Percentiles rank a stretch among this genome's conserved stretches.
Conservation (phyloP, 78 protist genomes). For the Pelomyxa schiedti region DNA sequence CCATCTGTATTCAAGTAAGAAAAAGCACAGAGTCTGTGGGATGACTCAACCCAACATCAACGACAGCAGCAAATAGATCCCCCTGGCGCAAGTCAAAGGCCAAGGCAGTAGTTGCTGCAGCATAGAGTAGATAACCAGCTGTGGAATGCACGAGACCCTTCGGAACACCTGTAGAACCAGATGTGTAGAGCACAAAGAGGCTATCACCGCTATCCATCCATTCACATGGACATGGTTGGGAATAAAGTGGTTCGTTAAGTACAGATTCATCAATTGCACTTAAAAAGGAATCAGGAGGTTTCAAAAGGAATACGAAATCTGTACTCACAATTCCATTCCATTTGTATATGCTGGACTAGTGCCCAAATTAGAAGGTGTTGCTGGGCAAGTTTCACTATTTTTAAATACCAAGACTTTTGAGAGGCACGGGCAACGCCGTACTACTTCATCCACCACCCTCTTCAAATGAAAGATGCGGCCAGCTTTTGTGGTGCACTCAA, state of each 20-base stretch:
- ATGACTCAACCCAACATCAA: constrained; percentile 53
- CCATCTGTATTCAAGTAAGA: constrained; percentile 64
- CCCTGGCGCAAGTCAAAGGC: constrained; percentile 76
- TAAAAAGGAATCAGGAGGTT: no score
- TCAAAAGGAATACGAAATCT: not conserved
- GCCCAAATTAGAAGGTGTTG: not conserved
- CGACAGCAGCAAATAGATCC: constrained; percentile 92
- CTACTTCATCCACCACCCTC: constrained; percentile 39
- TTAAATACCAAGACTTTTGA: constrained; percentile 5
- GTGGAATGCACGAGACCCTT: constrained; percentile 86
- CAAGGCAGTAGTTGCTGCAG: constrained; percentile 55
- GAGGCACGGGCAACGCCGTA: constrained; percentile 7
- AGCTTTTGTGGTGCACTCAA: constrained; percentile 66
- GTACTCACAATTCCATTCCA: not conserved
- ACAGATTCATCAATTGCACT: constrained; percentile 23
- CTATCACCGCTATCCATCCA: constrained; percentile 78
- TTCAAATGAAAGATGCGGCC: constrained; percentile 43
- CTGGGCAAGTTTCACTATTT: not conserved
- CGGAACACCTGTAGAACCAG: constrained; percentile 93
- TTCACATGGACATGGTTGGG: constrained; percentile 43
- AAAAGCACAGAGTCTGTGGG: not conserved
- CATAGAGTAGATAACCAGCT: constrained; percentile 74
- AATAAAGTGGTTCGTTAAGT: constrained; percentile 26
- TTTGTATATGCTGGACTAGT: constrained; percentile 11
- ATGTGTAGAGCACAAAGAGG: constrained; percentile 90